Conservation (phyloP, 371 early-diverging fungal species). For the Mortierella sp. region DNA sequence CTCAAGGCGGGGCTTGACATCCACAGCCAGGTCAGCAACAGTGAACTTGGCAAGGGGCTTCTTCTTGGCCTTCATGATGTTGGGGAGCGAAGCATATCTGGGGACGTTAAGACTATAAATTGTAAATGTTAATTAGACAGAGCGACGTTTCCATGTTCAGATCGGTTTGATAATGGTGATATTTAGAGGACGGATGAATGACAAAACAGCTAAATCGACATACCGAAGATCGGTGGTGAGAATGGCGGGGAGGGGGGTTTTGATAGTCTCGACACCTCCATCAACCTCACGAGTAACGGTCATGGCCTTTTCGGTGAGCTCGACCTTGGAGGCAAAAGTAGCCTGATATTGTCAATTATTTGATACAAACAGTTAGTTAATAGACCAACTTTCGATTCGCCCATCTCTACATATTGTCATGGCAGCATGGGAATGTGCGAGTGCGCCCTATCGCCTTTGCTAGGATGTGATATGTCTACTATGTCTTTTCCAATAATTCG, state of each 20-base stretch:
- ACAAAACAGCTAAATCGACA: constrained; percentile 5
- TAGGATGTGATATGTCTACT: neutral
- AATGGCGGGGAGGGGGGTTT: constrained; percentile 88
- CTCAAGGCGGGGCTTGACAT: constrained; percentile 86
- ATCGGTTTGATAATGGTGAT: neutral
- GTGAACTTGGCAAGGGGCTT: constrained; percentile 91
- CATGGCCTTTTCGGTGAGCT: constrained; percentile 76
- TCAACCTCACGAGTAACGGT: constrained; percentile 96
- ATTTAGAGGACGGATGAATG: neutral
- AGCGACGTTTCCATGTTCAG: neutral
- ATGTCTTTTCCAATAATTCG: constrained; percentile 10
- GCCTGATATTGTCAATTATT: constrained; percentile 65
- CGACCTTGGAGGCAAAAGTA: constrained; percentile 97
- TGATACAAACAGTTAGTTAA: neutral
- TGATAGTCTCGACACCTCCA: constrained; percentile 96
- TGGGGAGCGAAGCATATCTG: constrained; percentile 94
- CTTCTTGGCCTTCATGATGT: constrained; percentile 99
- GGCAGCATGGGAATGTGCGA: neutral
- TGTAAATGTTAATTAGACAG: neutral
- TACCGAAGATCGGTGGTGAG: constrained; percentile 97
- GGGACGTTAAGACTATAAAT: constrained; percentile 90
- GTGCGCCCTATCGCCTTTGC: neutral
- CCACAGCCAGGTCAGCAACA: constrained; percentile 87
- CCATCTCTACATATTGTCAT: neutral
- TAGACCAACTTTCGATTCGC: neutral